Conservation (phyloP, 2,329 filamentous ascomycete genomes). For the Pyrenophora graminea region DNA sequence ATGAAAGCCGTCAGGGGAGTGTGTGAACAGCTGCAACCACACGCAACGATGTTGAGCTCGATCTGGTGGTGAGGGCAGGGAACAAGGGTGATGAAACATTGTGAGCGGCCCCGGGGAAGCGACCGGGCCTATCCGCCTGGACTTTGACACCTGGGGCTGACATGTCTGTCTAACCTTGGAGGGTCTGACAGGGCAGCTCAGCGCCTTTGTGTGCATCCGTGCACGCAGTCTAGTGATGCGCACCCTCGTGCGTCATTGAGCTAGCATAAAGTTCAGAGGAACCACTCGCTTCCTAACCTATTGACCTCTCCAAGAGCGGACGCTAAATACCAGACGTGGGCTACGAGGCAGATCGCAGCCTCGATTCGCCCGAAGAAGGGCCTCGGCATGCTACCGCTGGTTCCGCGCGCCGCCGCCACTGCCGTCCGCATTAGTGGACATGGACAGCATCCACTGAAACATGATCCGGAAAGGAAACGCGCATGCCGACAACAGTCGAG, state of each 20-base stretch:
- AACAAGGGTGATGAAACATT: slow-evolving; percentile 15
- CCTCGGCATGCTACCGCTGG: slow-evolving; percentile 15
- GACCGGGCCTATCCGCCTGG: slow-evolving; percentile 15
- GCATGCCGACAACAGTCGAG: background rate
- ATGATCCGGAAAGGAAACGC: slow-evolving; percentile 1
- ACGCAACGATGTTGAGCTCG: slow-evolving; percentile 10
- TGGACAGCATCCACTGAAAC: slow-evolving; percentile 3
- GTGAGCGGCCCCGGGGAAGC: slow-evolving; percentile 12
- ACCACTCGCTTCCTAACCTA: slow-evolving; percentile 1
- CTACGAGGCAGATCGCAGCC: slow-evolving; percentile 8
- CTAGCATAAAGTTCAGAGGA: slow-evolving; percentile 10
- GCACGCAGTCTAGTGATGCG: background rate
- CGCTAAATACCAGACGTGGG: background rate
- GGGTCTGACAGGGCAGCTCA: slow-evolving; percentile 17
- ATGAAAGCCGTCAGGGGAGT: slow-evolving; percentile 1
- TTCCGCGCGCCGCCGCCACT: slow-evolving; percentile 19
- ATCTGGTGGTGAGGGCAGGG: slow-evolving; percentile 12
- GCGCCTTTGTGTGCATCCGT: slow-evolving; percentile 7
- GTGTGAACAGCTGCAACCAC: slow-evolving; percentile 5
- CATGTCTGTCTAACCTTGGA: slow-evolving; percentile 7
- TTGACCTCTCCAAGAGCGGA: background rate
- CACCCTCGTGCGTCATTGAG: slow-evolving; percentile 3
- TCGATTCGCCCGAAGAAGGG: slow-evolving; percentile 16
- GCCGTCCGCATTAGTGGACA: slow-evolving; percentile 4
- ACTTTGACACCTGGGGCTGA: slow-evolving; percentile 8